Percentiles rank a stretch among this genome's conserved stretches.
These are phyloP conservation scores for Vanrija sp. DNA, from an alignment of 1,284 basidiomycete species.

Conservation along the genomic window DNA sequence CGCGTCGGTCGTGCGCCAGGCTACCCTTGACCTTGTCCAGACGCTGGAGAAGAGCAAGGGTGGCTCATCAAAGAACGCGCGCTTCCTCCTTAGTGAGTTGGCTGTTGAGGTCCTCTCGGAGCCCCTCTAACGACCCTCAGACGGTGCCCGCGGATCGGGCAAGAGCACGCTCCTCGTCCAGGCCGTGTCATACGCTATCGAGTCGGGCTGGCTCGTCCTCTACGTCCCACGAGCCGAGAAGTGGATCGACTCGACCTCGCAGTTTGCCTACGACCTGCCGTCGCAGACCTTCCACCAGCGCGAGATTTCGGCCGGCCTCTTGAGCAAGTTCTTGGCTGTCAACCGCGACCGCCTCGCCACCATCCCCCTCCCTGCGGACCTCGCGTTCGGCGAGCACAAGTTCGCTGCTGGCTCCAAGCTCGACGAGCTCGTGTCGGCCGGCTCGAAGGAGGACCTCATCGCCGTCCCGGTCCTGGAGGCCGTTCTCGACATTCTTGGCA, in stretches of 20 bases:
- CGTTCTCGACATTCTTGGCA: slow-evolving; percentile 62
- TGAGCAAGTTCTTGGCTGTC: slow-evolving; percentile 39
- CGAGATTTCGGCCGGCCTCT: slow-evolving; percentile 41
- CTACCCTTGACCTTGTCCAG: slow-evolving; percentile 36
- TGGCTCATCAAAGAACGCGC: slow-evolving; percentile 10
- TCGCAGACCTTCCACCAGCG: slow-evolving; percentile 79
- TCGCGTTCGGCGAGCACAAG: slow-evolving; percentile 45
- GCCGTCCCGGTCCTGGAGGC: slow-evolving; percentile 64
- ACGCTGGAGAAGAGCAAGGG: slow-evolving; percentile 26
- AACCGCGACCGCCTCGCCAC: slow-evolving; percentile 43
- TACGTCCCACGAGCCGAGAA: slow-evolving; percentile 76
- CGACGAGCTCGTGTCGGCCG: slow-evolving; percentile 59
- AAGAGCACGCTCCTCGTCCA: slow-evolving; percentile 82
- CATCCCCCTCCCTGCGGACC: slow-evolving; percentile 21
- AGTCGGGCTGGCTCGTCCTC: slow-evolving; percentile 74
- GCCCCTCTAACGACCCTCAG: no score
- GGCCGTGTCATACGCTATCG: slow-evolving; percentile 66
- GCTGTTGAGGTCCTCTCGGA: no score
- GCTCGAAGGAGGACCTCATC: slow-evolving; percentile 56
- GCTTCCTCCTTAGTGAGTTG: not conserved
- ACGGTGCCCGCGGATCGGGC: slow-evolving; percentile 72
- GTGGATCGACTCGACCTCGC: slow-evolving; percentile 72
- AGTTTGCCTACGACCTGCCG: slow-evolving; percentile 68
- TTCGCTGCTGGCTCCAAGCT: slow-evolving; percentile 57
- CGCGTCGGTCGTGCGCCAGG: slow-evolving; percentile 39